phyloP scores from a whole-genome alignment of 108 stramenopile genomes.

The Nitzschia sp. region DNA sequence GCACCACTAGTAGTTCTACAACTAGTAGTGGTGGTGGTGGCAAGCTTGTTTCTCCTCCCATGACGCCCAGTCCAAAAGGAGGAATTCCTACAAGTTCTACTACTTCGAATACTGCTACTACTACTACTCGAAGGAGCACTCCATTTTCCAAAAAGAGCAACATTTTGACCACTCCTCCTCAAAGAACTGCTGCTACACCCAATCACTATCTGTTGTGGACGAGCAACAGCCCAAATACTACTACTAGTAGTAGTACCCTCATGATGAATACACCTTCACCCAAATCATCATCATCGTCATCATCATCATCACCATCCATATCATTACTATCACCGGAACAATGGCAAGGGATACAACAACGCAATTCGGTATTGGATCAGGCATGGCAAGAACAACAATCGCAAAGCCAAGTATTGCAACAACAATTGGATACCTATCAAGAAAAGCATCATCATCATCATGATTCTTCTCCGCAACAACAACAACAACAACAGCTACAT shows the following conservation, averaged over 20 bases:
- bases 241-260: not conserved
- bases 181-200: not conserved
- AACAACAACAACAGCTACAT: slow-evolving; percentile 7
- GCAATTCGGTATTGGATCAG: slow-evolving; percentile 18
- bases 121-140: not conserved
- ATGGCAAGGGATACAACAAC: not conserved
- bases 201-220: no score
- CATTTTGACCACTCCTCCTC: not conserved
- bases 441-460: not conserved
- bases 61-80: not conserved
- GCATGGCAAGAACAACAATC: slow-evolving; percentile 30
- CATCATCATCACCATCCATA: not conserved
- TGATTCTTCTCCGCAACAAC: not conserved
- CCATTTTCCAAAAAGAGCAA: not conserved
- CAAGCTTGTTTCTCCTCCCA: not conserved
- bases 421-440: slow-evolving; percentile 4
- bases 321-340: not conserved
- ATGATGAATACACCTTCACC: not conserved
- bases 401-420: slow-evolving; percentile 11
- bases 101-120: not conserved
- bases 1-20: not conserved
- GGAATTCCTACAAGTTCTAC: not conserved
- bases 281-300: no score
- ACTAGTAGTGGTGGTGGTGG: not conserved
- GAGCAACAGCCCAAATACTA: not conserved